Conservation (phyloP, 2,329 filamentous ascomycete species). For the Fusarium pseudoanthophilum region DNA sequence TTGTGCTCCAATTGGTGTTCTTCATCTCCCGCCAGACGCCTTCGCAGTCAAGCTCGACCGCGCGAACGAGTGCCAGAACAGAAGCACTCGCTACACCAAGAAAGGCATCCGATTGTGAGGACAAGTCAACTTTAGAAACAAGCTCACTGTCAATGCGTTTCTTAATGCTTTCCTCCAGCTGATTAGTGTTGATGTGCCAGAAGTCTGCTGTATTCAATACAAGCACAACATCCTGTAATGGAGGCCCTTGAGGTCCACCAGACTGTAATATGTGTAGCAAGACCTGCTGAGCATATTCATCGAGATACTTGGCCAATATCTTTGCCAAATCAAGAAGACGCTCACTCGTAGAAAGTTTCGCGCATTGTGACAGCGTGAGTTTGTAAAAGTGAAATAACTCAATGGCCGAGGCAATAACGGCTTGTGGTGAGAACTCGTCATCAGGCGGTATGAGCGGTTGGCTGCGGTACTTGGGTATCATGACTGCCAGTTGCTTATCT, state of each 20-base stretch:
- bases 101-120: slow-evolving; percentile 93
- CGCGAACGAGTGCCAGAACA: slow-evolving; percentile 83
- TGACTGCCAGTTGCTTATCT: slow-evolving; percentile 82
- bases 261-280: slow-evolving; percentile 75
- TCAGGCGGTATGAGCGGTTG: slow-evolving; percentile 84
- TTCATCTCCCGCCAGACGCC: slow-evolving; percentile 96
- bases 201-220: slow-evolving; percentile 98
- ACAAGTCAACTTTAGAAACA: slow-evolving; percentile 81
- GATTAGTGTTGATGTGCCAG: slow-evolving; percentile 91
- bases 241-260: slow-evolving; percentile 63
- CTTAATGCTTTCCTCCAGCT: slow-evolving; percentile 94
- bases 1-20: slow-evolving; percentile 92
- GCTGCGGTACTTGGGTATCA: slow-evolving; percentile 88
- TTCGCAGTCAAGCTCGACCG: slow-evolving; percentile 84
- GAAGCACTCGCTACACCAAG: slow-evolving; percentile 92
- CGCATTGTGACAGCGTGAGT: slow-evolving; percentile 90
- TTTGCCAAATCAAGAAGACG: slow-evolving; percentile 85
- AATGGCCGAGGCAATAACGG: slow-evolving; percentile 92
- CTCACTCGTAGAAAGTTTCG: slow-evolving; percentile 92
- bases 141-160: slow-evolving; percentile 86
- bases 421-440: slow-evolving; percentile 91
- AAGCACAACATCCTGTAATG: slow-evolving; percentile 80
- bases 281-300: slow-evolving; percentile 95
- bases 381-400: slow-evolving; percentile 99
- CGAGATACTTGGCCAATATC: slow-evolving; percentile 90